phyloP scores from a whole-genome alignment of 163 green algal species.

The Scenedesmus sp. region DNA sequence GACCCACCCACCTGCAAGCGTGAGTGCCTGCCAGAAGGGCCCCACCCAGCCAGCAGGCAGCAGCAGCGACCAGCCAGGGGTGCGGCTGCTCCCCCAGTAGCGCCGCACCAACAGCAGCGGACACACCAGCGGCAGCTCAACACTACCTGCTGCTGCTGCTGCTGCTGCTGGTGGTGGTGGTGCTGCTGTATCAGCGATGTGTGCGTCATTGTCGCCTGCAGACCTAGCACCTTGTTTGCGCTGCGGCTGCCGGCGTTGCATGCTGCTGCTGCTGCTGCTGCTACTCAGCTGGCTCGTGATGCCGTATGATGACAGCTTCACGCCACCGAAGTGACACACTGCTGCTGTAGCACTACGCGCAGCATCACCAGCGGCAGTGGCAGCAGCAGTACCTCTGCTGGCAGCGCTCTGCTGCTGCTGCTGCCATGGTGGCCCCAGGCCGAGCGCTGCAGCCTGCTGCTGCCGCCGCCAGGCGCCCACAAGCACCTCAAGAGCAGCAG shows the following conservation, averaged over 20 bases:
- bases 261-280: slow-evolving; percentile 1
- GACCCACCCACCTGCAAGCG: not conserved
- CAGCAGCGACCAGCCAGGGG: slow-evolving; percentile 33
- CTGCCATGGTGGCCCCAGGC: not conserved
- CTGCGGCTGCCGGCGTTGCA: not conserved
- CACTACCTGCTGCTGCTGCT: not conserved
- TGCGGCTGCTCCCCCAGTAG: slow-evolving; percentile 23
- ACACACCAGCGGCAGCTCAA: slow-evolving; percentile 10
- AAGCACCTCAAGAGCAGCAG: slow-evolving; percentile 28
- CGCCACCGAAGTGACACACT: not conserved
- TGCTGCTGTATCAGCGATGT: not conserved
- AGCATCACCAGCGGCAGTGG: not conserved
- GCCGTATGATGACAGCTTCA: slow-evolving; percentile 29
- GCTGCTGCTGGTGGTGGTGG: not conserved
- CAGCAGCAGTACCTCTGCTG: not conserved
- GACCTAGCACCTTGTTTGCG: not conserved
- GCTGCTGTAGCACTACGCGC: not conserved
- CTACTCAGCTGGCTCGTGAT: slow-evolving; percentile 23
- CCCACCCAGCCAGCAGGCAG: slow-evolving; percentile 32
- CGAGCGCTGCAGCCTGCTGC: slow-evolving; percentile 39
- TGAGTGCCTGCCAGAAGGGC: not conserved
- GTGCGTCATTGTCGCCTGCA: not conserved
- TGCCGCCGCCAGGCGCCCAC: slow-evolving; percentile 31
- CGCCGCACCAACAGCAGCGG: slow-evolving; percentile 38
- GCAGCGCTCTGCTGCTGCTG: slow-evolving; percentile 20